A percentile compares a stretch with the other conserved stretches of the same genome.
Conservation (phyloP, 805 yeast genomes). For the Jamesozyma spencerorum region DNA sequence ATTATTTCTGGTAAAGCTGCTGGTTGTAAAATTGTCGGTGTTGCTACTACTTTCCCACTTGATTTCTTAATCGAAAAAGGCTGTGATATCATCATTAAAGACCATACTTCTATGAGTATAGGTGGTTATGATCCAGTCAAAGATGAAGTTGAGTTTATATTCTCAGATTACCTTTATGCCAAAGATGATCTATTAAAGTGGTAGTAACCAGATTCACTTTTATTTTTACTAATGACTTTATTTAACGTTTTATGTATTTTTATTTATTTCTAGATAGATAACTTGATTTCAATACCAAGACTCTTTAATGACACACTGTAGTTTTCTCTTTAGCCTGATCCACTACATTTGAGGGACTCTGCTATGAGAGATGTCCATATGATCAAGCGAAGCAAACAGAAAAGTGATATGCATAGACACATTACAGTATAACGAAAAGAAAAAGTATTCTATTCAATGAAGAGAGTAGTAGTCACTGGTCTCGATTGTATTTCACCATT, state of each 20-base stretch:
- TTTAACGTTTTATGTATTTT: too few species aligned
- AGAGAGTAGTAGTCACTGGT: slow-evolving; percentile 85
- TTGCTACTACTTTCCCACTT: slow-evolving; percentile 69
- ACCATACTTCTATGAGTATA: slow-evolving; percentile 53
- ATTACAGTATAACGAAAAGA: neutral
- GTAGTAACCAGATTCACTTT: too few species aligned
- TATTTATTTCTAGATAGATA: too few species aligned
- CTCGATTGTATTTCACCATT: slow-evolving; percentile 80
- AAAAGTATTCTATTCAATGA: slow-evolving; percentile 12
- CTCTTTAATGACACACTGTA: too few species aligned
- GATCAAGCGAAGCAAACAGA: too few species aligned
- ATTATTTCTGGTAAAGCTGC: slow-evolving; percentile 74
- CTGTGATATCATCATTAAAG: slow-evolving; percentile 73
- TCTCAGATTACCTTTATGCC: slow-evolving; percentile 33
- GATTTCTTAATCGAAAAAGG: slow-evolving; percentile 64
- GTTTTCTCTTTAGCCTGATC: too few species aligned
- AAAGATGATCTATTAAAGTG: slow-evolving; percentile 30
- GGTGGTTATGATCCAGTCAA: slow-evolving; percentile 41
- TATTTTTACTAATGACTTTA: too few species aligned
- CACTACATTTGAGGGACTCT: too few species aligned
- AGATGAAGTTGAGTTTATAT: slow-evolving; percentile 32
- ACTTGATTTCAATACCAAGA: too few species aligned
- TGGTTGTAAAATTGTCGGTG: slow-evolving; percentile 74
- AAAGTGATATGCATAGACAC: neutral
- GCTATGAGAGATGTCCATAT: too few species aligned